Evolutionary conservation across 1,284 basidiomycete species (phyloP), one percentile per base, ranked within the genome.

Genomic region (Exobasidium rhododendri): DNA sequence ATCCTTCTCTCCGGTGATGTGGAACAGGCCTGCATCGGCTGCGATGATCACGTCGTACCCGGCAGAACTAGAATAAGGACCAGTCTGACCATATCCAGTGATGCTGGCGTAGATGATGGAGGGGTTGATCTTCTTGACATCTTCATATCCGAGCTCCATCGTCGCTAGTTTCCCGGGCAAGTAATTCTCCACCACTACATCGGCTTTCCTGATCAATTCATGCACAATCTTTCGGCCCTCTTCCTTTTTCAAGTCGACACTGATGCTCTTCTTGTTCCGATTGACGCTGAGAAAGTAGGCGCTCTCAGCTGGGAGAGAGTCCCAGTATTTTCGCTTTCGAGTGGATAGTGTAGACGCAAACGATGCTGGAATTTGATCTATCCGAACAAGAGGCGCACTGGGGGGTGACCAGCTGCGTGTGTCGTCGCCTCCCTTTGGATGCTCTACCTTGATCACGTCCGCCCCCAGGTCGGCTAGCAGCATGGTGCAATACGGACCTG

Each of bases 231-330:
- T 86, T n/a, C 89, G 83, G 0, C 92, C 93, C 65, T 88, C 85
- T 0, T 85, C 81, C 1, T 83, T 82, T 80, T 96, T 97, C 81
- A 97, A 87, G 80, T 97, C 91, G 20, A 91, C 83, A 1, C 91
- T 93, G 56, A 96, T 84, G 3, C 75, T 73, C 29, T 90, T 91
- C 79, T 94, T 94, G 82, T 92, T 92, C 57, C 94, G 84, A 80
- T 97, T 97, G 1, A 86, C 87, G 1, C 88, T 85, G 14, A 97
- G 85, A 77, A 96, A 97, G 80, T 97, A 97, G 0, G 94, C 91
- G 2, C 90, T 91, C 80, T 97, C 93, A 7, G 91, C 86, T 3
- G 92, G 92, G 0, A 92, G 83, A 13, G 68, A 65, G 28, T 66
- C 67, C 80, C 80, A 81, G 54, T 79, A 75, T 74, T 92, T 86